phyloP scores from a whole-genome alignment of 805 yeast genomes.

The Dipodascus albidus region DNA sequence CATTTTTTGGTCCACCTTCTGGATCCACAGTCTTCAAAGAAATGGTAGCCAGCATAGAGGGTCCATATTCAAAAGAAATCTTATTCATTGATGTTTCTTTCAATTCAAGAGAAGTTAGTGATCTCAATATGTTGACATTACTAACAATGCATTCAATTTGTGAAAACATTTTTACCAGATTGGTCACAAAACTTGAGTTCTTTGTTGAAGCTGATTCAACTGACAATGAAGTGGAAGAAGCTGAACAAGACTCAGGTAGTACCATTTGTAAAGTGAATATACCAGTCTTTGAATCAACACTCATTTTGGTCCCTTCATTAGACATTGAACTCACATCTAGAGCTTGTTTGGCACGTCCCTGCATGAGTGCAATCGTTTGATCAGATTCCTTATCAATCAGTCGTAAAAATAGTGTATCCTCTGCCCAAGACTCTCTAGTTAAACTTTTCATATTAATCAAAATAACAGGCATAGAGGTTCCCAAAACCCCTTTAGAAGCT shows the following conservation, averaged over 20 bases:
- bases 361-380: conserved; percentile 7
- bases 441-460: conserved; percentile 11
- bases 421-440: conserved; percentile 12
- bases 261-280: conserved; percentile 6
- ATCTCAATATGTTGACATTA: conserved; percentile 20
- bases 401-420: conserved; percentile 11
- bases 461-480: conserved; percentile 9
- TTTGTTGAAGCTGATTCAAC: not conserved
- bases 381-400: conserved; percentile 3
- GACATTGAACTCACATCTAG: conserved; percentile 9
- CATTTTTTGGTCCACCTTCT: conserved; percentile 6
- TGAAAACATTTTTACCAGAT: conserved; percentile 11
- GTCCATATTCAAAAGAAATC: conserved; percentile 21
- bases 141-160: conserved; percentile 23
- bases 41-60: conserved; percentile 11
- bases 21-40: not conserved
- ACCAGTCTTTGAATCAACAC: conserved; percentile 18
- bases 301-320: conserved; percentile 15
- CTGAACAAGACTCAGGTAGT: not conserved
- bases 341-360: conserved; percentile 13
- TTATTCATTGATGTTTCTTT: conserved; percentile 20
- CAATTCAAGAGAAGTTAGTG: conserved; percentile 16
- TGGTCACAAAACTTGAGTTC: conserved; percentile 7
- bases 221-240: not conserved
- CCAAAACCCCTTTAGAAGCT: conserved; percentile 2